Evolutionary conservation across 257 asterid genomes (phyloP).

Genomic region (Solanum clarkiae): DNA sequence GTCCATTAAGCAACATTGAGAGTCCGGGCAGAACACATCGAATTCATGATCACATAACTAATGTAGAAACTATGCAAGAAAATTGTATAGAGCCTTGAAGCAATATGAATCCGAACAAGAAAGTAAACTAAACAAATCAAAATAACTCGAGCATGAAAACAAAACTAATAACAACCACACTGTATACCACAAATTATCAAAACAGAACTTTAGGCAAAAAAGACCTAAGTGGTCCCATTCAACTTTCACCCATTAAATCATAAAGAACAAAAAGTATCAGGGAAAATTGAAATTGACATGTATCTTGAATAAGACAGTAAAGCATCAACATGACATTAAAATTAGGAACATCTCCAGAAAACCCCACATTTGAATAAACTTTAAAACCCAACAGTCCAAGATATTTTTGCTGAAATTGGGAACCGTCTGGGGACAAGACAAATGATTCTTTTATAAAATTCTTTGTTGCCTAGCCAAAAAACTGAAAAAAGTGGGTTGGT

Average conservation of each 20-base stretch:
- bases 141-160: background rate
- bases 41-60: background rate
- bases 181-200: background rate
- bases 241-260: background rate
- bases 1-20: background rate
- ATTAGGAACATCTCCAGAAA: background rate
- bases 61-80: background rate
- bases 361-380: background rate
- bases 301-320: background rate
- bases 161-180: background rate
- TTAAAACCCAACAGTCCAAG: background rate
- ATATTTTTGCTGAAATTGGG: background rate
- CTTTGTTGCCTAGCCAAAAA: background rate
- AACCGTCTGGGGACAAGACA: background rate
- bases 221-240: background rate
- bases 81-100: background rate
- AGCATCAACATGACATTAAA: background rate
- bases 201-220: background rate
- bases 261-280: background rate
- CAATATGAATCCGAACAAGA: background rate
- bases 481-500: background rate
- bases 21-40: background rate
- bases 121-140: background rate
- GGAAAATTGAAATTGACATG: background rate
- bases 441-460: background rate